Percentiles rank a stretch among this genome's conserved stretches.
phyloP scores from a whole-genome alignment of 2,329 filamentous ascomycete species.

The Paramyrothecium roridum region DNA sequence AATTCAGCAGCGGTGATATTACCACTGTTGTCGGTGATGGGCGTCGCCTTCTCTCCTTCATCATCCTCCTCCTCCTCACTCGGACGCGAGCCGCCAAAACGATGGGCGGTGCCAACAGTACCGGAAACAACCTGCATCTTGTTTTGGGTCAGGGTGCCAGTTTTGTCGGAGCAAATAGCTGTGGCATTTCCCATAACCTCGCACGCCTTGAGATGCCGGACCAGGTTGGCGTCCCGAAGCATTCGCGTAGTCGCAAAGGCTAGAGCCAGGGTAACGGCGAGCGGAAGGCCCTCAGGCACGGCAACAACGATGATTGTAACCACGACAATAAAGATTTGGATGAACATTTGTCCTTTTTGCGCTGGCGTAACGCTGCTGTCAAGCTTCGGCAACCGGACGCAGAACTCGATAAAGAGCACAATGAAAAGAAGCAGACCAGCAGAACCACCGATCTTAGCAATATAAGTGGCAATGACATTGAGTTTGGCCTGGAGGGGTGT shows the following conservation, averaged over 20 bases:
- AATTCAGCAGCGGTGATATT: slow-evolving; percentile 45
- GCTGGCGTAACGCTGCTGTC: slow-evolving; percentile 52
- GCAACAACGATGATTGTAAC: slow-evolving; percentile 79
- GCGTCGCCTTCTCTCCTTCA: no score
- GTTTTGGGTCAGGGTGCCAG: slow-evolving; percentile 64
- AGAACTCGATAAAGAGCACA: slow-evolving; percentile 81
- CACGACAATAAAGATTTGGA: slow-evolving; percentile 74
- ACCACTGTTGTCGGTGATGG: slow-evolving; percentile 20
- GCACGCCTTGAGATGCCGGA: slow-evolving; percentile 72
- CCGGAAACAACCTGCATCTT: slow-evolving; percentile 66
- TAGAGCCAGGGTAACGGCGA: slow-evolving; percentile 74
- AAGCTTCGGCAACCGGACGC: slow-evolving; percentile 60
- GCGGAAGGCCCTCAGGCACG: slow-evolving; percentile 72
- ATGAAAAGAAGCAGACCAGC: slow-evolving; percentile 79
- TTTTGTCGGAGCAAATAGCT: slow-evolving; percentile 67
- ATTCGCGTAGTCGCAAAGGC: slow-evolving; percentile 76
- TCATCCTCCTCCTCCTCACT: slow-evolving; percentile 17
- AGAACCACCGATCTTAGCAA: slow-evolving; percentile 72
- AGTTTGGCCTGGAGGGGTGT: slow-evolving; percentile 76
- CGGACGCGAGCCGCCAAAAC: slow-evolving; percentile 44
- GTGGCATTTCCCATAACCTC: slow-evolving; percentile 81
- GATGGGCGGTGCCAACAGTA: slow-evolving; percentile 52
- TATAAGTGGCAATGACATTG: slow-evolving; percentile 72
- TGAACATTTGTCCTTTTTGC: slow-evolving; percentile 73
- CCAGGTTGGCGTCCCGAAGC: slow-evolving; percentile 74